phyloP scores from a whole-genome alignment of 257 asterid species.

The Salvia miltiorrhiza region DNA sequence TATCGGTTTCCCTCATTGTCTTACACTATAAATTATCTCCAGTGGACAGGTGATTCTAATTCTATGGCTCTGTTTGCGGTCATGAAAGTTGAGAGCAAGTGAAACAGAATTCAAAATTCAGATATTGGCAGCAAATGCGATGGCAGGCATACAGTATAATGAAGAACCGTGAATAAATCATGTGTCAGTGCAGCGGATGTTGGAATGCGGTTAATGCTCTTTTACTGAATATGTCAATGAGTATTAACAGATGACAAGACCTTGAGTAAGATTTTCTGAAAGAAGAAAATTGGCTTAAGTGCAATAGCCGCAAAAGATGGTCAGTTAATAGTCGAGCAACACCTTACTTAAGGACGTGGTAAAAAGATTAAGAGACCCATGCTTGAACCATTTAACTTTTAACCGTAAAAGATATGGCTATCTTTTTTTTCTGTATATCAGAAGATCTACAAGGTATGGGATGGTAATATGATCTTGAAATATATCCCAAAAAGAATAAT shows the following conservation, averaged over 20 bases:
- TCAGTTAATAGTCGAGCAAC: too few species aligned
- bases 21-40: constrained; percentile 5
- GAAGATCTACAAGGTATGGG: constrained; percentile 1
- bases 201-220: neutral
- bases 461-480: neutral
- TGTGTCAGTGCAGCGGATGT: neutral
- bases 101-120: neutral
- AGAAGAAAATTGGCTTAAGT: too few species aligned
- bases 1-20: constrained; percentile 4
- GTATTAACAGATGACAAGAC: neutral
- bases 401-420: neutral
- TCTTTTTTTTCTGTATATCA: neutral
- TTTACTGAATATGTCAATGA: neutral
- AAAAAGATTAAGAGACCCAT: neutral
- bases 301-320: too few species aligned
- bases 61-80: neutral
- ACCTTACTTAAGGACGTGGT: neutral
- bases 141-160: neutral
- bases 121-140: neutral
- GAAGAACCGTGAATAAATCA: neutral
- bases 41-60: neutral
- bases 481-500: neutral
- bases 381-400: neutral
- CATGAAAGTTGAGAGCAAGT: neutral
- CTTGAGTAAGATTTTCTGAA: too few species aligned